Evolutionary conservation across 805 yeast species (phyloP), one percentile per base, ranked within the genome.

Genomic region (Starmerella floricola): DNA sequence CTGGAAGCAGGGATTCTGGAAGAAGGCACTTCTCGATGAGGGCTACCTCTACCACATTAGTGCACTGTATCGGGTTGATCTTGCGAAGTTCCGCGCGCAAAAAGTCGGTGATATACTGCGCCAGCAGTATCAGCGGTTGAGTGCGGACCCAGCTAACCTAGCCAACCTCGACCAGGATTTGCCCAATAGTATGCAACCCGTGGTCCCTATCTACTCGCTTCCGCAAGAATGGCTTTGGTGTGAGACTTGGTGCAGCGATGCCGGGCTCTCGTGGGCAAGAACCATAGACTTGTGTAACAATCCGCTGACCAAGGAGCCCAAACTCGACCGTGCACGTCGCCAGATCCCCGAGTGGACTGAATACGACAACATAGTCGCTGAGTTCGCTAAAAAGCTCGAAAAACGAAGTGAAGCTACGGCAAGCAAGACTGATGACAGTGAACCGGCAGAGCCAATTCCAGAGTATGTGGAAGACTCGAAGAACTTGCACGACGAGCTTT

Each of bases 1-100:
- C 62, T 91, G 97, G 98, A 79, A 85, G 54, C 73, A 75, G 47
- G 97, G 96, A 0, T 88, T 84, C 60, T 88, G 98, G 98, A 64
- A 73, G 45, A 67, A 68, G 3, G 68, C 70, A 20, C 63, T 88
- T 33, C 70, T 74, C 31, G 68, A 69, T 8, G 63, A 67, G 27
- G 49, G 42, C 2, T 28, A 33, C 12, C 79, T 74, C 44, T 81
- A 85, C 58, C 93, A 86, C 53, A 80, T 82, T 49, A 78, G 93
- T 60, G 95, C 95, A 0, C 66, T 82, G 18, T 86, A 76, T 54
- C 82, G 86, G 6, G 78, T 87, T 39, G 94, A 91, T 59, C 67
- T 91, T 58, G 62, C 66, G 18, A 63, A 63, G 42, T 79, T 87
- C 57, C 71, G 95, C 49, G 62, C 66, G 23, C 58, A 71, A 11